Percentiles rank a stretch among this genome's conserved stretches.
phyloP scores from a whole-genome alignment of 2,329 filamentous ascomycete genomes.

The Cordyceps javanica region DNA sequence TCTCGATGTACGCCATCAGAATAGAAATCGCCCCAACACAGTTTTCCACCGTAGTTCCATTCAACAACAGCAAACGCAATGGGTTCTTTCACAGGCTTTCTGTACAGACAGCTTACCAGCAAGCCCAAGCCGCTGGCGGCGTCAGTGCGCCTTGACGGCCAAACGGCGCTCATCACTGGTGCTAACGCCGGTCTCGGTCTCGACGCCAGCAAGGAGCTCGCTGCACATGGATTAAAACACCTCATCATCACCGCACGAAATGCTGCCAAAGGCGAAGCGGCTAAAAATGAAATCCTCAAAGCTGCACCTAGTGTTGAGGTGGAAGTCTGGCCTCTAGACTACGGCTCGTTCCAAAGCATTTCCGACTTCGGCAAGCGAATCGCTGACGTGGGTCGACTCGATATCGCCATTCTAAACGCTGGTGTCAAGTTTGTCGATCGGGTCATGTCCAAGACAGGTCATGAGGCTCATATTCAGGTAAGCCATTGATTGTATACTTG shows the following conservation, averaged over 20 bases:
- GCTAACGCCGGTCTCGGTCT: neutral
- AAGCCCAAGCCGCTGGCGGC: neutral
- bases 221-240: neutral
- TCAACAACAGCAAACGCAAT: neutral
- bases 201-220: neutral
- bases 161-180: neutral
- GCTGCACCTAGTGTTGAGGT: neutral
- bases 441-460: neutral
- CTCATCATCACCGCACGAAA: neutral
- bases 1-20: too few relatives aligned
- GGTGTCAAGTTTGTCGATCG: slow-evolving; percentile 2
- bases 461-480: slow-evolving; percentile 1
- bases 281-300: neutral
- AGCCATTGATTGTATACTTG: neutral
- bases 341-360: neutral
- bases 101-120: neutral
- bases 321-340: neutral
- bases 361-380: neutral
- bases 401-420: neutral
- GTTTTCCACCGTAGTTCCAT: too few relatives aligned
- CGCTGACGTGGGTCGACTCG: neutral
- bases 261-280: neutral
- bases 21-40: too few relatives aligned
- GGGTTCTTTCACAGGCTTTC: neutral
- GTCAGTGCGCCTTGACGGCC: neutral